phyloP scores from a whole-genome alignment of 1,284 basidiomycete species.

The Cryptococcus jaspeensis region DNA sequence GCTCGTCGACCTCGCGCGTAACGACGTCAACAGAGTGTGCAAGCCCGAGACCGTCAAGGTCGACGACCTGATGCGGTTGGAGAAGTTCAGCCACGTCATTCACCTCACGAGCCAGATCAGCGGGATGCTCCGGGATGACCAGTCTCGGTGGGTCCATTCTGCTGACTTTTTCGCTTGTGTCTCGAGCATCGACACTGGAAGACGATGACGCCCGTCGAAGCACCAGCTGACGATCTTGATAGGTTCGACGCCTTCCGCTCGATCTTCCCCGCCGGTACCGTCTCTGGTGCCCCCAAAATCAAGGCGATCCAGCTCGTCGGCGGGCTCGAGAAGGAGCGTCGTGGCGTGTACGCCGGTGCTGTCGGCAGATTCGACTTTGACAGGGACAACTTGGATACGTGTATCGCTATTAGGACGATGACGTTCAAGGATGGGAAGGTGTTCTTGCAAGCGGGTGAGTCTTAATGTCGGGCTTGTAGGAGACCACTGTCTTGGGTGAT shows the following conservation, averaged over 20 bases:
- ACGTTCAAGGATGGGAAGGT: conserved; percentile 89
- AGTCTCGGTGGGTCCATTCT: conserved; percentile 63
- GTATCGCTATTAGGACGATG: conserved; percentile 99
- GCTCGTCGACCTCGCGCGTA: conserved; percentile 98
- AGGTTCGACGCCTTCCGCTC: conserved; percentile 98
- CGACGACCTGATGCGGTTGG: conserved; percentile 88
- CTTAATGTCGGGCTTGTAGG: not conserved
- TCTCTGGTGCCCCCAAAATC: conserved; percentile 99
- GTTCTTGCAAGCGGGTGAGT: conserved; percentile 76
- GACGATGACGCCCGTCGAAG: no score
- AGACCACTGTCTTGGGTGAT: not conserved
- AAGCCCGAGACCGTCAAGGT: conserved; percentile 93
- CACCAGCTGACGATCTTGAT: not conserved
- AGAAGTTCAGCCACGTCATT: conserved; percentile 98
- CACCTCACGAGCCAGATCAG: conserved; percentile 96
- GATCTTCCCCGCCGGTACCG: conserved; percentile 98
- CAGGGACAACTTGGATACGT: conserved; percentile 92
- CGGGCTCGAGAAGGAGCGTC: conserved; percentile 80
- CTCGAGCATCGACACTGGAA: not conserved
- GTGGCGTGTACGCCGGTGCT: conserved; percentile 95
- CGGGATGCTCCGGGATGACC: conserved; percentile 75
- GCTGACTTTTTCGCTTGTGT: not conserved
- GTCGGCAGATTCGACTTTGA: conserved; percentile 98
- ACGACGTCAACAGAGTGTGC: conserved; percentile 98
- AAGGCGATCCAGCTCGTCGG: conserved; percentile 94